phyloP scores from a whole-genome alignment of 225 moss, liverwort and hornwort species.

The Sphagnum contortum region DNA sequence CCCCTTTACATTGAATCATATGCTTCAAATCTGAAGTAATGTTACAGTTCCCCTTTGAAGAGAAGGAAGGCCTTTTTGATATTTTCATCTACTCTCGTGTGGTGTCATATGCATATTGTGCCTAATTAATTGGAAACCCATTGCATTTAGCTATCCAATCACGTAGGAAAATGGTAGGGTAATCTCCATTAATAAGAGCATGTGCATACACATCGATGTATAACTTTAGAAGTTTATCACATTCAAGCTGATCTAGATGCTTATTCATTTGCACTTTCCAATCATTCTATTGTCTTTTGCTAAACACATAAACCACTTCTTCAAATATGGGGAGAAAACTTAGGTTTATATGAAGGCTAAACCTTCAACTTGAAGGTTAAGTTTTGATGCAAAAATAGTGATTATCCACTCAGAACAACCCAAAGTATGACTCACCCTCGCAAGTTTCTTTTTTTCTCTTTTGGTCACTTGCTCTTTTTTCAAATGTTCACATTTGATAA shows the following conservation, averaged over 20 bases:
- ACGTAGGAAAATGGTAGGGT: not conserved
- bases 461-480: too few relatives aligned
- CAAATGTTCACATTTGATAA: too few relatives aligned
- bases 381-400: too few relatives aligned
- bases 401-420: too few relatives aligned
- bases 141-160: not conserved
- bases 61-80: not conserved
- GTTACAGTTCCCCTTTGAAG: too few relatives aligned
- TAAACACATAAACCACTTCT: not conserved
- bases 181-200: not conserved
- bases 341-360: too few relatives aligned
- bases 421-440: too few relatives aligned
- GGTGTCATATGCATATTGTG: not conserved
- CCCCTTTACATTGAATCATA: too few relatives aligned
- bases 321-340: not conserved
- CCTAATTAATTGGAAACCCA: not conserved
- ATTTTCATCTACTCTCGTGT: not conserved
- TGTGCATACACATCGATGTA: not conserved
- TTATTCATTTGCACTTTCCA: not conserved
- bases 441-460: too few relatives aligned
- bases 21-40: too few relatives aligned
- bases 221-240: not conserved
- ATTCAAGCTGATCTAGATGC: not conserved
- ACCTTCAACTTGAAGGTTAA: too few relatives aligned
- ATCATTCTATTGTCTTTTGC: not conserved